These are phyloP conservation scores for Aspergillus fijiensis DNA, from an alignment of 2,329 filamentous ascomycete genomes.

Conservation along the genomic window DNA sequence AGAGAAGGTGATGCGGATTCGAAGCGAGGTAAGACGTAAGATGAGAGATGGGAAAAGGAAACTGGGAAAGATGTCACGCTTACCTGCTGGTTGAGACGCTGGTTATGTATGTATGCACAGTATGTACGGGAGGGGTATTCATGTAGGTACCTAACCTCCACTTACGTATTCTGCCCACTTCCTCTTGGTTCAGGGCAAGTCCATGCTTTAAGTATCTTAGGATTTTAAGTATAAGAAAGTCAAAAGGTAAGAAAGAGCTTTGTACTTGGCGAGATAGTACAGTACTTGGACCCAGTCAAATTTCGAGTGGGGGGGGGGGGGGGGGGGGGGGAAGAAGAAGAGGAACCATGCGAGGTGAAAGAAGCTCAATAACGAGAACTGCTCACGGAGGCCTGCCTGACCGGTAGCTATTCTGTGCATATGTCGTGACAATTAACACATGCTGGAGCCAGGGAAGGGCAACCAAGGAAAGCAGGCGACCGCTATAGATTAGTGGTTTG, in stretches of 20 bases:
- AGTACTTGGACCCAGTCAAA: neutral
- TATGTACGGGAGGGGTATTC: neutral
- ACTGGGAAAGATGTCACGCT: neutral
- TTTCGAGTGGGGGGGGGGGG: neutral
- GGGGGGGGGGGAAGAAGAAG: neutral
- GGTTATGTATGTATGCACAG: neutral
- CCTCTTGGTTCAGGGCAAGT: neutral
- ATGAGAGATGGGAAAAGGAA: neutral
- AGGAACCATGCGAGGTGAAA: neutral
- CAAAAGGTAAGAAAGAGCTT: neutral
- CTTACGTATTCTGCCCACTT: neutral
- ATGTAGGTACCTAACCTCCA: slow-evolving; percentile 7
- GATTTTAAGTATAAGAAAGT: neutral
- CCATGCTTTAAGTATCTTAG: neutral
- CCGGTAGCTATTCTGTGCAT: neutral
- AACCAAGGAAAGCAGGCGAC: neutral
- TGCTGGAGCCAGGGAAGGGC: neutral
- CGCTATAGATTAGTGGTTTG: neutral
- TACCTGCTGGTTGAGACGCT: neutral
- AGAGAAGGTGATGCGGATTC: neutral
- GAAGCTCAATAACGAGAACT: neutral
- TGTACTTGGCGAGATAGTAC: neutral
- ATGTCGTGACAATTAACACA: slow-evolving; percentile 1
- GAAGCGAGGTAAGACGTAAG: neutral
- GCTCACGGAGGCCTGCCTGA: neutral